Evolutionary conservation across 192 early-diverging fungal genomes (phyloP).

Genomic region (Coemansia sp.): DNA sequence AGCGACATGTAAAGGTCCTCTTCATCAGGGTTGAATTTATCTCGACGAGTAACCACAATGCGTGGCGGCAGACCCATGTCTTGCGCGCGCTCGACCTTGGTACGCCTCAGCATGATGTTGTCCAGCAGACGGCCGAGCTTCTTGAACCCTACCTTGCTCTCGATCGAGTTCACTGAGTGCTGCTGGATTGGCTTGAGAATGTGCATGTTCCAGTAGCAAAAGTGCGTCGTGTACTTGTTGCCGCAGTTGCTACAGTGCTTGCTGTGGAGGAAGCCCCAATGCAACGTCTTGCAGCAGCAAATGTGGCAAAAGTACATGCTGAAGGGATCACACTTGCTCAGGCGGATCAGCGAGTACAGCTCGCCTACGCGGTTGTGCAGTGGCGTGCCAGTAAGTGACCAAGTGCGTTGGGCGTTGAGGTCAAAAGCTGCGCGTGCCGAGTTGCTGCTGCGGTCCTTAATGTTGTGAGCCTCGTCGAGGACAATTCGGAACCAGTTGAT

Average conservation of each 20-base stretch:
- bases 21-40: conserved; percentile 86
- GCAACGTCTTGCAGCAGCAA: conserved; percentile 69
- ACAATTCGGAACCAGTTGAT: conserved; percentile 84
- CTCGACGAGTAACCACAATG: conserved; percentile 74
- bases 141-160: conserved; percentile 62
- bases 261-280: conserved; percentile 61
- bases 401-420: conserved; percentile 65
- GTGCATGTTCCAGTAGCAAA: conserved; percentile 90
- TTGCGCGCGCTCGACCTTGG: conserved; percentile 84
- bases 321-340: conserved; percentile 82
- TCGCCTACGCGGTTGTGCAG: conserved; percentile 95
- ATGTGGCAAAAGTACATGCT: conserved; percentile 84
- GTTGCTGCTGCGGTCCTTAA: conserved; percentile 84
- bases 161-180: conserved; percentile 29
- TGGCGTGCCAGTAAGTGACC: conserved; percentile 90
- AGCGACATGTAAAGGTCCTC: conserved; percentile 87
- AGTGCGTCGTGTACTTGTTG: conserved; percentile 65
- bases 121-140: conserved; percentile 79
- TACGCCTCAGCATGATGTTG: conserved; percentile 86
- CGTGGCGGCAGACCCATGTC: conserved; percentile 88
- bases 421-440: conserved; percentile 85
- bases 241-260: conserved; percentile 63
- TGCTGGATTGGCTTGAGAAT: conserved; percentile 89
- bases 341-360: conserved; percentile 87
- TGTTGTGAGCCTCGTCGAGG: conserved; percentile 86